phyloP scores from a whole-genome alignment of 768 basidiomycete species.

The Clathrus columnatus region DNA sequence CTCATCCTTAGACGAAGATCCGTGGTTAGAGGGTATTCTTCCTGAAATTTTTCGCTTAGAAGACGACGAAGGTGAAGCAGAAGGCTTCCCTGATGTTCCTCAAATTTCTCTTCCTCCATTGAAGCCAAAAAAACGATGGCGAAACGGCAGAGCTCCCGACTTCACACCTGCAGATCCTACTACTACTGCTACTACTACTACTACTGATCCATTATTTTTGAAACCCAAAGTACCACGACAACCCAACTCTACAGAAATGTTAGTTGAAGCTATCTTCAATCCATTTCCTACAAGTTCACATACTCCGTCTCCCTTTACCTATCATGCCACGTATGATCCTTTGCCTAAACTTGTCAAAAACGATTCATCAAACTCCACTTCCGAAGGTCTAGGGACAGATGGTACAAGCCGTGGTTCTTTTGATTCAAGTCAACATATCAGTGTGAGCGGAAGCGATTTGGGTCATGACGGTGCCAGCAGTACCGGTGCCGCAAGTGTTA shows the following conservation, averaged over 20 bases:
- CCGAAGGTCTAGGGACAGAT: not conserved
- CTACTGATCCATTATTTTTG: not conserved
- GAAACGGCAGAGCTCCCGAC: not conserved
- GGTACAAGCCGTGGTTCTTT: constrained; percentile 7
- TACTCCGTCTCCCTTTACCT: constrained; percentile 28
- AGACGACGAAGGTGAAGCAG: not conserved
- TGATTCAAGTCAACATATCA: not conserved
- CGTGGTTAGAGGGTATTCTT: constrained; percentile 9
- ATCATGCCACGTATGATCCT: constrained; percentile 21
- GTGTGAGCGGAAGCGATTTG: not conserved
- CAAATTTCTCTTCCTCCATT: not conserved
- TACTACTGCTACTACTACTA: too few species aligned
- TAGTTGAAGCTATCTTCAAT: constrained; percentile 78
- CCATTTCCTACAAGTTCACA: constrained; percentile 39
- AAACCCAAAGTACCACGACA: not conserved
- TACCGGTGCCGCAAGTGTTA: not conserved
- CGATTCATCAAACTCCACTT: not conserved
- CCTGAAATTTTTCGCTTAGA: not conserved
- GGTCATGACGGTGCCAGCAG: not conserved
- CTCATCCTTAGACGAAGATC: not conserved
- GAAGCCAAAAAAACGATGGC: constrained; percentile 7
- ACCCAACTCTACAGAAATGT: constrained; percentile 43
- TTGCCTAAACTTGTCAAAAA: not conserved
- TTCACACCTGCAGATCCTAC: not conserved
- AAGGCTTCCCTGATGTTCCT: not conserved